Evolutionary conservation across 1,284 basidiomycete species (phyloP).

Genomic region (Prillingera fragicola): DNA sequence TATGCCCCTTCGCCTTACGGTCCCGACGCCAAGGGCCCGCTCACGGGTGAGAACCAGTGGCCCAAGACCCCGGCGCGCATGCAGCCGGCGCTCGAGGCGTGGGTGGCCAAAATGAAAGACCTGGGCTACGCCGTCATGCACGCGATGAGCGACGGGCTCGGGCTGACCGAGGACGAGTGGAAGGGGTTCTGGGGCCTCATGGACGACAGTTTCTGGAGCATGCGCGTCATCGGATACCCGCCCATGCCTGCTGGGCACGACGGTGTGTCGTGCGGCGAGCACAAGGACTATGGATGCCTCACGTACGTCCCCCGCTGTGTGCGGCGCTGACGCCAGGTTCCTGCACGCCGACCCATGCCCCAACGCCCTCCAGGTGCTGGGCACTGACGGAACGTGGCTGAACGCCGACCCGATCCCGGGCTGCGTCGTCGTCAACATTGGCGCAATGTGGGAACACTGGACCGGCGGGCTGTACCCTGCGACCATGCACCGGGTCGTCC

Average conservation of each 20-base stretch:
- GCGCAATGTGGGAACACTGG: slow-evolving; percentile 51
- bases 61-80: slow-evolving; percentile 55
- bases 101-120: slow-evolving; percentile 74
- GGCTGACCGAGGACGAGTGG: slow-evolving; percentile 67
- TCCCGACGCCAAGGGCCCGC: neutral
- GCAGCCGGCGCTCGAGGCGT: slow-evolving; percentile 58
- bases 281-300: slow-evolving; percentile 82
- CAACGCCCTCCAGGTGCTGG: slow-evolving; percentile 72
- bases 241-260: slow-evolving; percentile 68
- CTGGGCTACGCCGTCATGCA: slow-evolving; percentile 46
- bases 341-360: slow-evolving; percentile 71
- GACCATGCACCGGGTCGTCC: slow-evolving; percentile 33
- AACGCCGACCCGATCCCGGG: slow-evolving; percentile 63
- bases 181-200: slow-evolving; percentile 66
- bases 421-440: slow-evolving; percentile 66
- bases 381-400: slow-evolving; percentile 59
- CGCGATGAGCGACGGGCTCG: slow-evolving; percentile 73
- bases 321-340: slow-evolving; percentile 54
- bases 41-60: slow-evolving; percentile 71
- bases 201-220: slow-evolving; percentile 78
- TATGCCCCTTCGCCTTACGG: slow-evolving; percentile 56
- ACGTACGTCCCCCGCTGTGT: slow-evolving; percentile 52
- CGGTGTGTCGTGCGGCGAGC: slow-evolving; percentile 76
- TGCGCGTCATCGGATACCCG: slow-evolving; percentile 79
- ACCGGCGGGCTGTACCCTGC: slow-evolving; percentile 34